Conservation (phyloP, 2,329 filamentous ascomycete genomes). For the Polytolypa hystricis region DNA sequence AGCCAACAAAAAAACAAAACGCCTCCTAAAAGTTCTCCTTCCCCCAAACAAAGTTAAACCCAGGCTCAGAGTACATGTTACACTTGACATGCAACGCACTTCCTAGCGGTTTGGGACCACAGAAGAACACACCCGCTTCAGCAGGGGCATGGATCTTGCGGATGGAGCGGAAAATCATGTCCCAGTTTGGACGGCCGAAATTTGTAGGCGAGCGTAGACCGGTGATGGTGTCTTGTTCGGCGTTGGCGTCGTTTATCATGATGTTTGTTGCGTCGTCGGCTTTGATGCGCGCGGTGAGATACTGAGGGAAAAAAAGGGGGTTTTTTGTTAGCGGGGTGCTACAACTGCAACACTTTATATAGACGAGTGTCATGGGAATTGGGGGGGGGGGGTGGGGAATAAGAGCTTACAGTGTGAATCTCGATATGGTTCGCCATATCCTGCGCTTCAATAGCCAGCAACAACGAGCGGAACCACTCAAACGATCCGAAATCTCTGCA, state of each 20-base stretch:
- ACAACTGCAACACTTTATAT: neutral
- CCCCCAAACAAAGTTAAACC: constrained; percentile 47
- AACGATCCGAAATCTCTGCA: constrained; percentile 80
- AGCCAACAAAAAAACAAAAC: neutral
- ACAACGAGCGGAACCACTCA: constrained; percentile 77
- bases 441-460: constrained; percentile 76
- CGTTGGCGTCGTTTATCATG: constrained; percentile 83
- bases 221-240: constrained; percentile 74
- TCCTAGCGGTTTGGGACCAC: constrained; percentile 68
- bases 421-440: constrained; percentile 76
- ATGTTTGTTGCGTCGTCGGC: constrained; percentile 78
- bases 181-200: constrained; percentile 76
- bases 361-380: neutral
- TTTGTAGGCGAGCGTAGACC: constrained; percentile 72
- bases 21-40: constrained; percentile 42
- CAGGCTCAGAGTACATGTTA: constrained; percentile 78
- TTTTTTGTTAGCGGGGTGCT: neutral
- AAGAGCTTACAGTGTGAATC: constrained; percentile 47
- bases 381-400: neutral
- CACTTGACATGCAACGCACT: constrained; percentile 70
- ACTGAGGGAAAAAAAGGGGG: constrained; percentile 34
- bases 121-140: constrained; percentile 74
- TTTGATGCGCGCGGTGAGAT: constrained; percentile 79
- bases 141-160: constrained; percentile 64
- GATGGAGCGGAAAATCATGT: constrained; percentile 78